A percentile compares a stretch with the other conserved stretches of the same genome.
phyloP scores from a whole-genome alignment of 106 monocot species.

The Cymbidium sinense region DNA sequence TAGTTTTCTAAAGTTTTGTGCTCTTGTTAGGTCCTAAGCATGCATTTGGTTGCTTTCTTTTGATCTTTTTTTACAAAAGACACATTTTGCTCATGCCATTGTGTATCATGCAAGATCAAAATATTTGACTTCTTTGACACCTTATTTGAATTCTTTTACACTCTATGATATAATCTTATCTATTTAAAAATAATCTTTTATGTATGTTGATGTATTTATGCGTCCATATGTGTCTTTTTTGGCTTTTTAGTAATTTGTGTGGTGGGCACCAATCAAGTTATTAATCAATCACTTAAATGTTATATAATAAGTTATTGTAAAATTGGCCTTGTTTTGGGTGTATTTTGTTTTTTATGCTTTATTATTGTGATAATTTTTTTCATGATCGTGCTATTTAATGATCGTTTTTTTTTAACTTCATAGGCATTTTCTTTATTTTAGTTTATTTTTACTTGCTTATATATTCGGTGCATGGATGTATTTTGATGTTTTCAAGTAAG shows the following conservation, averaged over 20 bases:
- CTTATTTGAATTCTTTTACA: not conserved
- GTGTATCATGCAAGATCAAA: not conserved
- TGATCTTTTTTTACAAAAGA: not conserved
- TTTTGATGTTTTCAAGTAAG: too few species aligned
- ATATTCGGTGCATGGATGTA: too few species aligned
- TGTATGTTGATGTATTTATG: not conserved
- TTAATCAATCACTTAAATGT: not conserved
- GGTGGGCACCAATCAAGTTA: not conserved
- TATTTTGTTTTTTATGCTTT: too few species aligned
- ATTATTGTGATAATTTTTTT: too few species aligned
- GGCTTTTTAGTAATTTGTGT: not conserved
- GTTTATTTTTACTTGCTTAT: too few species aligned
- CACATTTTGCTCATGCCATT: not conserved
- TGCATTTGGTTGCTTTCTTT: not conserved
- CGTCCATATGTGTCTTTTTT: not conserved
- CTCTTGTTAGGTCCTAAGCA: not conserved
- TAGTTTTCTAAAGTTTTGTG: too few species aligned
- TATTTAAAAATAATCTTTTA: not conserved
- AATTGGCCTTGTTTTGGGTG: too few species aligned
- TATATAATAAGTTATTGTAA: too few species aligned
- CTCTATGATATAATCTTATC: not conserved
- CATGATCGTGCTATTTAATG: too few species aligned
- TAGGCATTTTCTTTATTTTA: too few species aligned
- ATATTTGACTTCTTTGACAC: not conserved
- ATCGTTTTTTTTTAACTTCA: too few species aligned